Evolutionary conservation across 78 protist genomes (phyloP), one percentile per base, ranked within the genome.

Genomic region (Dictyostelium intermedium): DNA sequence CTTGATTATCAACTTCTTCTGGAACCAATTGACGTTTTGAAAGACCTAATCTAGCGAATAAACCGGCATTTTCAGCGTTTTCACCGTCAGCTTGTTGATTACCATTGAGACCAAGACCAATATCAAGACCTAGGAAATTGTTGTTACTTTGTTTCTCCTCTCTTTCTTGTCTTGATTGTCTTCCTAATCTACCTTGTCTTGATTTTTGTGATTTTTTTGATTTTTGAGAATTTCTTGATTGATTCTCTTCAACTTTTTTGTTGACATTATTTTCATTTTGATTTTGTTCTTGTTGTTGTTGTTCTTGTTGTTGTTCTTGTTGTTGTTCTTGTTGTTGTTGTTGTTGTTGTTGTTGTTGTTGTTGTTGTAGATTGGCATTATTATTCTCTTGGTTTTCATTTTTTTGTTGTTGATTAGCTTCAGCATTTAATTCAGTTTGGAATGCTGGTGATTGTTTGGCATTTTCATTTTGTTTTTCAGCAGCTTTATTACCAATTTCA

Each of bases 1-100:
- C 78, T 30, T 70, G 41, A 5, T 70, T 30, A 14, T 70, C 79
- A 32, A 16, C 2, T 72, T 72, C 79, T 16, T 72, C 79, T 72
- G 35, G 79, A 72, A 72, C 27, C n/a, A 34, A 30, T 72, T 72
- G 79, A 72, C 79, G 79, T 34, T 72, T 72, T 16, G 79, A 72
- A 34, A 72, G 13, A 72, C 79, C 79, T 5, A 72, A 34, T 27
- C 45, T 72, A 16, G 43, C 79, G 45, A 72, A 72, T 34, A 72
- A 34, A 16, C 37, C 41, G 4, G 35, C 8, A 18, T 72, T 72
- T 30, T 27, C 39, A 34, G 35, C 39, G 16, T 72, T 34, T 72
- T 72, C 79, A n/a, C 6, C 34, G 0, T 61, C 72, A 7, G 72
- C 32, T 11, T 66, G 8, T 1, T 25, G 8, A 25, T 30, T 30